Base-by-base conservation (phyloP, 331 rosid genomes). In the Quercus tomentella region DNA sequence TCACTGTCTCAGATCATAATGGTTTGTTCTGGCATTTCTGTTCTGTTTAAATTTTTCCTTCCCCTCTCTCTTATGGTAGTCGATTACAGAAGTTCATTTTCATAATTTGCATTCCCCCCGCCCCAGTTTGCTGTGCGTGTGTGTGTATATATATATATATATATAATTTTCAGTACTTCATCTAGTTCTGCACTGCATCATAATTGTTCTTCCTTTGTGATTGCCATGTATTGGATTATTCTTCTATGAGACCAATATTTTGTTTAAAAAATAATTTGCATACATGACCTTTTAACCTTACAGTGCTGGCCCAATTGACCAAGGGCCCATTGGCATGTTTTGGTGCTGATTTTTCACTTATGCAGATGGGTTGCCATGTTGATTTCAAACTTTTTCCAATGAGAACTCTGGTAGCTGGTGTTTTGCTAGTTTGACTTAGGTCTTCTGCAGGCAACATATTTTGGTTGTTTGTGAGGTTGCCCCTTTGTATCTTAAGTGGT, bases 1-100 rank as follows among this genome's bases (percentile, higher is more conserved):
- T 96, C 74, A 96, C 99, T 28, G 88, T 96, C 81, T 93, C 97
- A 18, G 90, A 96, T 86, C 94, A 92, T 85, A 92, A 88, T 67
- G 98, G 99, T 96, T 70, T 33, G 87, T 82, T 73, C 14, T 43
- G 58, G 54, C 43, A 83, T 83, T 79, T 76, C 74, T 41, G 12
- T 45, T 21, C 11, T 22, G 12, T 35, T 35, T 9, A 70, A 10
- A 18, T 1, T 45, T 45, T 70, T 75, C 68, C 62, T 9, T 78
- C 70, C 62, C 60, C 5, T 83, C 67, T 71, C 62, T 68, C 37
- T 80, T 55, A 11, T 52, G 55, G 21, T 41, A 67, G 61, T 67
- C 31, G 2, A 16, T 72, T n/a, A 55, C 9, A 76, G 15, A 28
- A 52, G 31, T 77, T 54, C 62, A 73, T 23, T 60, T 60, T 41